A percentile compares a stretch with the other conserved stretches of the same genome.
Conservation (phyloP, 2,329 filamentous ascomycete species). For the Catunica adiposa region DNA sequence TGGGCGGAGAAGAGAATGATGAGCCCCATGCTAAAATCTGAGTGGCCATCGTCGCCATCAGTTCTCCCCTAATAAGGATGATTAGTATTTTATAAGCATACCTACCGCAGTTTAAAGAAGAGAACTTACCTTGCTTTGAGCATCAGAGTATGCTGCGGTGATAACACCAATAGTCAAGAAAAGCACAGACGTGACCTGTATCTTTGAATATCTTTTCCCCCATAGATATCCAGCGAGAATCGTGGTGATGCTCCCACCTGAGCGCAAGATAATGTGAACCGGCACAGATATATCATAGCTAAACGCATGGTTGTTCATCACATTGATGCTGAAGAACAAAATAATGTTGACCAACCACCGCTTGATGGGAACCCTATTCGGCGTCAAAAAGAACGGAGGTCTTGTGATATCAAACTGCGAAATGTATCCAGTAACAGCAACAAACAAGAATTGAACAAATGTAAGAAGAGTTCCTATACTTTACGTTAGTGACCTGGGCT, state of each 20-base stretch:
- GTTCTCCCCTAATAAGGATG: conserved; percentile 12
- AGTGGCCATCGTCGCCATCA: conserved; percentile 15
- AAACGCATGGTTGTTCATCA: conserved; percentile 95
- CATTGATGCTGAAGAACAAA: conserved; percentile 84
- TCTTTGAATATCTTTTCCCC: conserved; percentile 65
- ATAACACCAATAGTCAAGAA: conserved; percentile 77
- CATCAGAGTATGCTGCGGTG: conserved; percentile 77
- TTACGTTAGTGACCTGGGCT: conserved; percentile 14
- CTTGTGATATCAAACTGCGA: conserved; percentile 54
- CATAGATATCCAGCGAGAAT: conserved; percentile 79
- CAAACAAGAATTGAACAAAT: conserved; percentile 77
- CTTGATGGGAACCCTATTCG: conserved; percentile 63
- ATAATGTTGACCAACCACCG: conserved; percentile 81
- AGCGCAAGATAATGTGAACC: conserved; percentile 89
- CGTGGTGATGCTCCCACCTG: conserved; percentile 88
- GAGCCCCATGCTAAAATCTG: conserved; percentile 46
- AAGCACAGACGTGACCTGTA: conserved; percentile 67
- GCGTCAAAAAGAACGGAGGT: conserved; percentile 55
- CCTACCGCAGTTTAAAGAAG: neutral
- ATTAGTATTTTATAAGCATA: neutral
- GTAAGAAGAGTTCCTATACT: conserved; percentile 62
- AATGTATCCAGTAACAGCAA: conserved; percentile 60
- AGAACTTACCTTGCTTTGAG: conserved; percentile 54
- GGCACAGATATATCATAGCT: conserved; percentile 93
- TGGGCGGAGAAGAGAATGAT: conserved; percentile 75